These are phyloP conservation scores for Suhomyces prunicola DNA, from an alignment of 805 yeast genomes.

Conservation along the genomic window DNA sequence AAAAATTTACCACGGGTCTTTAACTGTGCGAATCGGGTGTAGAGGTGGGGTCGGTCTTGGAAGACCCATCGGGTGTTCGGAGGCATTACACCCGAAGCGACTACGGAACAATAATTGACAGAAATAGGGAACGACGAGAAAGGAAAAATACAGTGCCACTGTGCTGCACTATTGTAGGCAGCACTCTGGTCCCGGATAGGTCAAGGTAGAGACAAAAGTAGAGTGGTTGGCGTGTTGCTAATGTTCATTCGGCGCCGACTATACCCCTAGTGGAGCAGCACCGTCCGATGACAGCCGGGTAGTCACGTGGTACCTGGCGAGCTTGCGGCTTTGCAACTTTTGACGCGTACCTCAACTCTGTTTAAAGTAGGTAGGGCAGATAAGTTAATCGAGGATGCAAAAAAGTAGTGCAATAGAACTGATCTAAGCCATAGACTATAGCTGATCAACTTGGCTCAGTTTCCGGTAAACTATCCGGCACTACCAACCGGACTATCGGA, in stretches of 20 bases:
- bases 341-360: neutral
- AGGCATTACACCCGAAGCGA: neutral
- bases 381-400: neutral
- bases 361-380: neutral
- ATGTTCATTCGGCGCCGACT: neutral
- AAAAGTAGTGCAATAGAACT: neutral
- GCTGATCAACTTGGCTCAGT: neutral
- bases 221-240: neutral
- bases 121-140: neutral
- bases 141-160: neutral
- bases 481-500: neutral
- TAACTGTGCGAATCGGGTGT: constrained; percentile 2
- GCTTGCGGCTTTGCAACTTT: neutral
- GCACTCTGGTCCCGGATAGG: neutral
- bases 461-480: neutral
- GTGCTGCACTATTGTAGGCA: neutral
- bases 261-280: neutral
- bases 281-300: neutral
- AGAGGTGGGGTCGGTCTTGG: neutral
- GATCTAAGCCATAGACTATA: neutral
- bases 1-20: constrained; percentile 6
- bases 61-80: neutral
- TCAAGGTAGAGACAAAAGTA: neutral
- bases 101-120: neutral
- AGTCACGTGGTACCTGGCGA: neutral